These are phyloP conservation scores for Penicillium ochrochloron DNA, from an alignment of 495 filamentous ascomycete genomes.

Conservation along the genomic window DNA sequence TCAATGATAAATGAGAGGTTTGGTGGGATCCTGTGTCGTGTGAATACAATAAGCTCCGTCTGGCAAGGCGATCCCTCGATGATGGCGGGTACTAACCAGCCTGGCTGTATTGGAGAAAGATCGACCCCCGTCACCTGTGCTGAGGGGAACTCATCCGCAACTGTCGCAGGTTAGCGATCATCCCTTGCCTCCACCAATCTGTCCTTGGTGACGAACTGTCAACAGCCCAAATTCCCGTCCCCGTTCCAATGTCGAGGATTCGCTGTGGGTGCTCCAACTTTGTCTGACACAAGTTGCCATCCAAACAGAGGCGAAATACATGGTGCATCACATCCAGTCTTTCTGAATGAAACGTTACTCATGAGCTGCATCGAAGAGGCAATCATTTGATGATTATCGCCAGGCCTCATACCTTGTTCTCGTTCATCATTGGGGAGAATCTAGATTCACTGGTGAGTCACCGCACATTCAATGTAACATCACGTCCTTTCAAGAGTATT, in stretches of 20 bases:
- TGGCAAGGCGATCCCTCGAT: not conserved
- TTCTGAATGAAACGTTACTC: constrained; percentile 10
- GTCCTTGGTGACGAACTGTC: constrained; percentile 27
- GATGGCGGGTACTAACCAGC: constrained; percentile 29
- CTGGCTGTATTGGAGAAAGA: constrained; percentile 57
- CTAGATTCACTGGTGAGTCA: constrained; percentile 6
- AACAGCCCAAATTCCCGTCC: constrained; percentile 61
- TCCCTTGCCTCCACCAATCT: no score
- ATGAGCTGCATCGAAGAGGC: not conserved
- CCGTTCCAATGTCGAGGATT: constrained; percentile 52
- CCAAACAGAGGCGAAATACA: constrained; percentile 22
- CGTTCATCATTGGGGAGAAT: constrained; percentile 33
- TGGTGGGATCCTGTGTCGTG: constrained; percentile 33
- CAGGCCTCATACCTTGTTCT: constrained; percentile 25
- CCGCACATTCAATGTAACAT: not conserved
- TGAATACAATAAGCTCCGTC: not conserved
- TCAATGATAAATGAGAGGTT: constrained; percentile 42
- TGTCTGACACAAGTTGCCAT: constrained; percentile 23
- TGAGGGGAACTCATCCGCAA: constrained; percentile 24
- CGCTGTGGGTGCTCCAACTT: constrained; percentile 40
- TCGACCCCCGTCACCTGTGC: constrained; percentile 47
- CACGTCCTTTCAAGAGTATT: not conserved
- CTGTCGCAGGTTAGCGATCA: not conserved
- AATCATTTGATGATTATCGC: not conserved
- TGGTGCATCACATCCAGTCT: constrained; percentile 29